Evolutionary conservation across 768 basidiomycete species (phyloP).

Genomic region (Termitomyces sp.): DNA sequence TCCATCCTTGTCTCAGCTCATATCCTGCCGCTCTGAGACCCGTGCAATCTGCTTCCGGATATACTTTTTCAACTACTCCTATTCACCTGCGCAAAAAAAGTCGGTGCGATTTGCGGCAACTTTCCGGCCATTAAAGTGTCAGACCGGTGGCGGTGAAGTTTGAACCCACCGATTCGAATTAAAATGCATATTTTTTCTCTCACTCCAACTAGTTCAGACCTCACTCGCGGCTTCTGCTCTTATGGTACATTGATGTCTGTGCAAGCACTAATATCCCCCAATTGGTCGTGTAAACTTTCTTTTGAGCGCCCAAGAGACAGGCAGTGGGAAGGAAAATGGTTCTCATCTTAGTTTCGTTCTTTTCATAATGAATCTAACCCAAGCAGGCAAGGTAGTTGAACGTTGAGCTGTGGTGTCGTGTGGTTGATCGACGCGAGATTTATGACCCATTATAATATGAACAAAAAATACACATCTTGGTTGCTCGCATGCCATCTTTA

Average conservation of each 20-base stretch:
- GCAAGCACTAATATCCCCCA: neutral
- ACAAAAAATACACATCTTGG: too few relatives aligned
- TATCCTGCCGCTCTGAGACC: neutral
- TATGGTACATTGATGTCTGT: neutral
- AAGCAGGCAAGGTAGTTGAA: neutral
- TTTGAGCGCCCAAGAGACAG: neutral
- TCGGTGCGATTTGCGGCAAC: neutral
- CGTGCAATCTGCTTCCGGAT: neutral
- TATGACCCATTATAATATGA: neutral
- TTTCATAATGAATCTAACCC: neutral
- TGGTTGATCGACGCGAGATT: neutral
- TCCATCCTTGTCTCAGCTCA: neutral
- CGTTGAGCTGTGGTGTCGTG: neutral
- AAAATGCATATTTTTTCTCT: too few relatives aligned
- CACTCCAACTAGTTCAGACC: neutral
- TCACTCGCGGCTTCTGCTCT: neutral
- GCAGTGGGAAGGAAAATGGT: neutral
- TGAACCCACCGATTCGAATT: neutral
- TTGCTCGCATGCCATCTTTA: neutral
- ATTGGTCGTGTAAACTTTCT: neutral
- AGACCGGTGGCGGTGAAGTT: neutral
- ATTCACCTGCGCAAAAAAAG: neutral
- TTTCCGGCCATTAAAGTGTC: neutral
- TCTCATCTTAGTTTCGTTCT: neutral
- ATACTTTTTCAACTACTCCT: neutral